Base-by-base conservation (phyloP, 257 asterid species). In the Penstemon davidsonii region DNA sequence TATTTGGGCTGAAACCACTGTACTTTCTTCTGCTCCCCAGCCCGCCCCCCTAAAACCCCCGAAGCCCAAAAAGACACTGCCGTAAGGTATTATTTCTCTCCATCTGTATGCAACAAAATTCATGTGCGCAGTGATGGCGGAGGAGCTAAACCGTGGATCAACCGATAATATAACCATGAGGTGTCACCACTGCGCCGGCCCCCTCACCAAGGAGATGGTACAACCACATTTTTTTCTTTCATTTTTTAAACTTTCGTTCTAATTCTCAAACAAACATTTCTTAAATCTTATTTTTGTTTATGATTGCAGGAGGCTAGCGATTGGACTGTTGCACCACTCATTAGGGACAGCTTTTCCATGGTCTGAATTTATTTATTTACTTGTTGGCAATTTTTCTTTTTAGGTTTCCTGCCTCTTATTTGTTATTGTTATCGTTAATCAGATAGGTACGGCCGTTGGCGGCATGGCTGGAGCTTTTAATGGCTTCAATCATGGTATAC, bases 401-500 rank as follows among this genome's bases (percentile, higher is more conserved):
- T 3, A 41, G 5, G 5, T 13, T 69, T 62, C 70, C 41, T 2
- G 8, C 7, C 36, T 58, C 12, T 39, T 69, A 47, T 45, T 61
- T 63, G 9, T 41, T 59, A 68, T 18, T 64, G 38, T 68, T 7
- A 8, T 64, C 53, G 37, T 70, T 60, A 55, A 42, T 71, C 76
- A 92, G 96, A 92, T 92, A 65, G 98, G 98, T 60, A 80, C 96
- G 58, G 98, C 96, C 9, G 93, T 92, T 76, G 98, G 96, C 4
- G 96, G 96, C 58, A 85, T 85, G 4, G 82, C 92, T 42, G 90
- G 96, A 54, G 86, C 95, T 11, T 89, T 92, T 62, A 89, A 90
- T 75, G 95, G 95, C 40, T 90, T 85, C 78, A 85, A 90, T 74
- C 82, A 74, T 59, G 92, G 98, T 90, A 12, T 38, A 10, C 7